Evolutionary conservation across 257 asterid genomes (phyloP).

Genomic region (Solanum chmielewskii): DNA sequence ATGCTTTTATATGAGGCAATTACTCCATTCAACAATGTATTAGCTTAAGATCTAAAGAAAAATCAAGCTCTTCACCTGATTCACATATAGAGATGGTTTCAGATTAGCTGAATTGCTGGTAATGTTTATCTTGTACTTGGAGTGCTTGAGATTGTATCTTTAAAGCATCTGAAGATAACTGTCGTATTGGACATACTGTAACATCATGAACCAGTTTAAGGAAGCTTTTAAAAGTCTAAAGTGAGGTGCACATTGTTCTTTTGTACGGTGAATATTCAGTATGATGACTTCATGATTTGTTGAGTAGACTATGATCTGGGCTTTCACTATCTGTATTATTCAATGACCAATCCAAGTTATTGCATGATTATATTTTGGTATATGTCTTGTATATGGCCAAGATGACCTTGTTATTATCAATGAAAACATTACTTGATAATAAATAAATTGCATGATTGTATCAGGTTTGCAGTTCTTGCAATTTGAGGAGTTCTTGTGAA

Average conservation of each 20-base stretch:
- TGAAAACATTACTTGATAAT: background rate
- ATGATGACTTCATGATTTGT: background rate
- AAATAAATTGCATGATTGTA: background rate
- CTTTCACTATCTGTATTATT: background rate
- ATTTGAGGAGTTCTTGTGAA: constrained; percentile 82
- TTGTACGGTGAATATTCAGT: background rate
- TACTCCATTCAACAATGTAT: background rate
- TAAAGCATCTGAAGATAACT: background rate
- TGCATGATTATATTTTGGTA: background rate
- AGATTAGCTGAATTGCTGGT: background rate
- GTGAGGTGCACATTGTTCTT: background rate
- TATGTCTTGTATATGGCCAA: background rate
- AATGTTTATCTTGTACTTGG: background rate
- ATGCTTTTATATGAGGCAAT: background rate
- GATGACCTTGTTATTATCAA: background rate
- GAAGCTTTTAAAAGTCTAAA: background rate
- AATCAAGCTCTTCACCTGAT: background rate
- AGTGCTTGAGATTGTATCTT: background rate
- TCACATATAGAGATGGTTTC: background rate
- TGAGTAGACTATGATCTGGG: background rate
- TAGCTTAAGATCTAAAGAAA: background rate
- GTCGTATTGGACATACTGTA: background rate
- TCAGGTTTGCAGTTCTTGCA: constrained; percentile 97
- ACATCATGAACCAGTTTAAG: background rate
- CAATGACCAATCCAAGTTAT: background rate